Percentiles rank a stretch among this genome's conserved stretches.
Conservation (phyloP, 108 stramenopile genomes). For the Cyclostephanos tholiformis region DNA sequence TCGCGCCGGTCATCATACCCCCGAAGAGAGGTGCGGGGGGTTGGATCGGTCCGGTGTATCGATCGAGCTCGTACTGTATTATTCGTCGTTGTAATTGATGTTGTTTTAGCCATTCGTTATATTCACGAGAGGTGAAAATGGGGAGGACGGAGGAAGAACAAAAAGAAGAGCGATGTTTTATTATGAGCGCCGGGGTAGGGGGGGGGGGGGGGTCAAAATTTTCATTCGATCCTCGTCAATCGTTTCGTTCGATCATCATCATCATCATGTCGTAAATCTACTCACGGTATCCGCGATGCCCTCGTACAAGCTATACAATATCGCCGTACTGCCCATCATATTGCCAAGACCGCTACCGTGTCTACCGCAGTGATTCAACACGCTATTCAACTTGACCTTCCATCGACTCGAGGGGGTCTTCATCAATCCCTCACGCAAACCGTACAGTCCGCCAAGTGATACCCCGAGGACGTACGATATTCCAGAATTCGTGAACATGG, state of each 20-base stretch:
- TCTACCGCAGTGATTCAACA: conserved; percentile 84
- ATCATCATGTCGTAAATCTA: conserved; percentile 10
- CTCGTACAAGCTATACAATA: conserved; percentile 84
- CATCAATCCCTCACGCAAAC: conserved; percentile 71
- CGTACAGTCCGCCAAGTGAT: conserved; percentile 75
- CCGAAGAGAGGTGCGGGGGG: conserved; percentile 72
- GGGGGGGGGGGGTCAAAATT: too few relatives aligned
- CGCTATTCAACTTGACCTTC: conserved; percentile 82
- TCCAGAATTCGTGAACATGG: conserved; percentile 88
- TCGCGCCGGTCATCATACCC: conserved; percentile 74
- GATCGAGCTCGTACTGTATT: conserved; percentile 64
- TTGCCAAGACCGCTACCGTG: conserved; percentile 81
- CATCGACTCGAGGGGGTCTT: conserved; percentile 72
- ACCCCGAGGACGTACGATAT: conserved; percentile 80
- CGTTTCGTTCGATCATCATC: not conserved
- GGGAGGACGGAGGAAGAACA: too few relatives aligned
- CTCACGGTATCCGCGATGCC: conserved; percentile 76
- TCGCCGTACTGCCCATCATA: conserved; percentile 74
- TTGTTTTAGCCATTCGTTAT: not conserved
- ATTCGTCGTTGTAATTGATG: not conserved
- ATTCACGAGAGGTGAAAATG: not conserved
- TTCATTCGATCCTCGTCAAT: too few relatives aligned
- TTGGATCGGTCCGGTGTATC: conserved; percentile 65
- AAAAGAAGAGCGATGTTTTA: too few relatives aligned
- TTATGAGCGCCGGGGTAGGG: too few relatives aligned